phyloP scores from a whole-genome alignment of 257 asterid genomes.

The Scutellaria barbata region DNA sequence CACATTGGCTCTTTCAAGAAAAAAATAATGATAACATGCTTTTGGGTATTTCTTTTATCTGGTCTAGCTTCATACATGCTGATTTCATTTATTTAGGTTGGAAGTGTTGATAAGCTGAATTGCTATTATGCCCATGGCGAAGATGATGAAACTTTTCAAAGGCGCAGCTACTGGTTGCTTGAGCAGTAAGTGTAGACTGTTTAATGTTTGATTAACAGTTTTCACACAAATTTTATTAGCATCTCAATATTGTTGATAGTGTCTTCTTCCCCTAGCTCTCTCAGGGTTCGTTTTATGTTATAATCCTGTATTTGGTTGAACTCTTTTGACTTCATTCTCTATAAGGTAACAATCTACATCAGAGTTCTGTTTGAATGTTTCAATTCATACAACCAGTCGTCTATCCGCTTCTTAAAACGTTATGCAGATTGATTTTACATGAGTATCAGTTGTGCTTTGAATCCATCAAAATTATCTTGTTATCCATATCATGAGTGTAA shows the following conservation, averaged over 20 bases:
- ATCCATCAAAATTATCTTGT: background rate
- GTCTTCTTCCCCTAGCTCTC: constrained; percentile 24
- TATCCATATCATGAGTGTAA: background rate
- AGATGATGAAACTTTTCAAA: constrained; percentile 89
- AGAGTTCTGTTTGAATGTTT: constrained; percentile 2
- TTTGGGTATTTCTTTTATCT: constrained; percentile 27
- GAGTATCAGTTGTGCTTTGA: background rate
- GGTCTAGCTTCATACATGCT: constrained; percentile 28
- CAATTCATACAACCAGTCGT: constrained; percentile 17
- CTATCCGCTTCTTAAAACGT: constrained; percentile 3
- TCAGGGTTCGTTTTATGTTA: constrained; percentile 14
- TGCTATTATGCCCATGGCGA: constrained; percentile 99
- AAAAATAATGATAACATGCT: background rate
- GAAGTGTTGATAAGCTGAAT: constrained; percentile 94
- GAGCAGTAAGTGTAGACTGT: constrained; percentile 72
- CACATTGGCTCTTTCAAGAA: constrained; percentile 16
- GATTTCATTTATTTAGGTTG: constrained; percentile 63
- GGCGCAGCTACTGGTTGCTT: constrained; percentile 99
- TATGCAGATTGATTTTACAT: background rate
- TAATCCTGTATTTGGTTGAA: constrained; percentile 7
- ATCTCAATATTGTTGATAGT: constrained; percentile 15
- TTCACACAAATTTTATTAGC: constrained; percentile 8
- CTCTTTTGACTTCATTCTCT: constrained; percentile 10
- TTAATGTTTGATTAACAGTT: constrained; percentile 28
- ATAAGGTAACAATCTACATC: constrained; percentile 11